These are phyloP conservation scores for Coemansia sp. DNA, from an alignment of 192 early-diverging fungal genomes.

Conservation along the genomic window DNA sequence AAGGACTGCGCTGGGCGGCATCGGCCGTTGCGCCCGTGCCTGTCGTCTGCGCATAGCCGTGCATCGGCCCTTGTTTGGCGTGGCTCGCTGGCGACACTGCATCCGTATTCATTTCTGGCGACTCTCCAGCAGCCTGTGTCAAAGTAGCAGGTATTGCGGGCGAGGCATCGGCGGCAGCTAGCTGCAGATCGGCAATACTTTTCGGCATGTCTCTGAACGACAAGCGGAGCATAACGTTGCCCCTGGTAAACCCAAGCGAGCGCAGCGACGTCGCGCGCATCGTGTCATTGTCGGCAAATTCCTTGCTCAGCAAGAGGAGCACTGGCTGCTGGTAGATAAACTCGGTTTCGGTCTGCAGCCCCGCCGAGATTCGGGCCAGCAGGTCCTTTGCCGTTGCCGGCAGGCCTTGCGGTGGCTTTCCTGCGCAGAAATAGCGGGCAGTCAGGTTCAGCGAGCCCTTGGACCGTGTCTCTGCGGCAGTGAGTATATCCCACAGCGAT, in stretches of 20 bases:
- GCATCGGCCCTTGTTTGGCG: too few relatives aligned
- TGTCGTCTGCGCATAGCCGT: too few relatives aligned
- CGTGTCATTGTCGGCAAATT: slow-evolving; percentile 54
- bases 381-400: slow-evolving; percentile 1
- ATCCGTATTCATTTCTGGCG: too few relatives aligned
- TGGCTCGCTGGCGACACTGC: too few relatives aligned
- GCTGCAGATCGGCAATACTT: not conserved
- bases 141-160: too few relatives aligned
- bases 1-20: too few relatives aligned
- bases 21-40: too few relatives aligned
- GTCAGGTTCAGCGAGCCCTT: slow-evolving; percentile 25
- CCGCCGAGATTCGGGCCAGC: not conserved
- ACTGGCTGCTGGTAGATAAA: slow-evolving; percentile 29
- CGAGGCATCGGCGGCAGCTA: not conserved
- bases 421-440: not conserved
- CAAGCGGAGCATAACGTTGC: slow-evolving; percentile 65
- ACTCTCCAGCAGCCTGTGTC: too few relatives aligned
- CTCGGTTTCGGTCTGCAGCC: not conserved
- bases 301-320: slow-evolving; percentile 24
- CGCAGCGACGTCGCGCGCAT: slow-evolving; percentile 66
- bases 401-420: not conserved
- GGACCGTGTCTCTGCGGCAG: slow-evolving; percentile 8
- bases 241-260: slow-evolving; percentile 60
- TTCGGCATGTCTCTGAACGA: slow-evolving; percentile 49
- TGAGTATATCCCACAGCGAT: slow-evolving; percentile 60